Conservation (phyloP, 768 basidiomycete species). For the Lentinus brumalis region DNA sequence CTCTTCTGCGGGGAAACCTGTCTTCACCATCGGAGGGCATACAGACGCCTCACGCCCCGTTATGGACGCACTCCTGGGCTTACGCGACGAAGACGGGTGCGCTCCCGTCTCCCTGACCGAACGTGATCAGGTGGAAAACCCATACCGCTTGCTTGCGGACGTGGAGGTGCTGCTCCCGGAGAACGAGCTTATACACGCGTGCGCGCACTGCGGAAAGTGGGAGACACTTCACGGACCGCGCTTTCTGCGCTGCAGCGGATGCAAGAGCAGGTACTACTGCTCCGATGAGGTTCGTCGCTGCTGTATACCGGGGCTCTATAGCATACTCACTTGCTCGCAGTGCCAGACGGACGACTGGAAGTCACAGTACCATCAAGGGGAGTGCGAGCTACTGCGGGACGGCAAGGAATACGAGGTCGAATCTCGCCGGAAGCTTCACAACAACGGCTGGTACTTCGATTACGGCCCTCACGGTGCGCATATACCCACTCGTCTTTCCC, state of each 20-base stretch:
- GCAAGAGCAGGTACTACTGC: slow-evolving; percentile 13
- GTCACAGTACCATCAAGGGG: background rate
- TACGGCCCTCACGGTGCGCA: background rate
- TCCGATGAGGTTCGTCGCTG: slow-evolving; percentile 1
- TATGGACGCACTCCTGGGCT: background rate
- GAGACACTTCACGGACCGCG: background rate
- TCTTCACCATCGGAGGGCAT: slow-evolving; percentile 1
- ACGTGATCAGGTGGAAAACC: background rate
- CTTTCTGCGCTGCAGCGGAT: slow-evolving; percentile 1
- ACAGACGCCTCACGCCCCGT: background rate
- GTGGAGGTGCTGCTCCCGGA: slow-evolving; percentile 1
- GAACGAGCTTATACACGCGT: slow-evolving; percentile 1
- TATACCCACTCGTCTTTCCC: background rate
- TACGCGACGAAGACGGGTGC: background rate
- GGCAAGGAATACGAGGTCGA: slow-evolving; percentile 1
- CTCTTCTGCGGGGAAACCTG: background rate
- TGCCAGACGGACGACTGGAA: slow-evolving; percentile 11
- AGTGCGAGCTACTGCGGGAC: slow-evolving; percentile 1
- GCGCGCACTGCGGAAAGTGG: slow-evolving; percentile 13
- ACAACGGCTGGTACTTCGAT: slow-evolving; percentile 15
- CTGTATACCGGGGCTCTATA: too few species aligned
- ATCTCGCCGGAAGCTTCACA: background rate
- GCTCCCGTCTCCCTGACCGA: background rate
- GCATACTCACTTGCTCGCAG: background rate
- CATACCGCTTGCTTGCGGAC: background rate